phyloP scores from a whole-genome alignment of 1,284 basidiomycete species.

The Microbotryum scabiosae region DNA sequence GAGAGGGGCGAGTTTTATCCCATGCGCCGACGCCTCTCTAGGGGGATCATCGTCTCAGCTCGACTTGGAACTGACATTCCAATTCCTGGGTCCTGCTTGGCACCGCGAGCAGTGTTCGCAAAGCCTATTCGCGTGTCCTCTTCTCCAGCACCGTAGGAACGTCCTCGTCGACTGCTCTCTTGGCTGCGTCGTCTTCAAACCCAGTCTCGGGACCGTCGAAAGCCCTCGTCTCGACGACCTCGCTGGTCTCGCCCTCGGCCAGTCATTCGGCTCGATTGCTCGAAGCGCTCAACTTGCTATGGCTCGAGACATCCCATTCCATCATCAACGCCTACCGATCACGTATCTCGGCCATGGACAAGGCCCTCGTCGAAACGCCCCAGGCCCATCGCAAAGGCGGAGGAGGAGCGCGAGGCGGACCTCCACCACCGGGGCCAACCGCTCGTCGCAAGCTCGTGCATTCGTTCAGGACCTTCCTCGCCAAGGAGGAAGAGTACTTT shows the following conservation, averaged over 20 bases:
- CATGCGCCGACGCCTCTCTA: slow-evolving; percentile 1
- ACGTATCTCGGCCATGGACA: slow-evolving; percentile 58
- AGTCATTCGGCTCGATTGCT: slow-evolving; percentile 2
- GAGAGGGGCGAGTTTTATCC: slow-evolving; percentile 59
- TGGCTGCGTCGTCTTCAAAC: not conserved
- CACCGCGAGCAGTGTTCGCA: slow-evolving; percentile 53
- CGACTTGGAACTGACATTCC: not conserved
- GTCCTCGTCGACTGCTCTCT: too few species aligned
- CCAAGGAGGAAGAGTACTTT: slow-evolving; percentile 82
- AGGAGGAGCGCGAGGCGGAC: slow-evolving; percentile 14
- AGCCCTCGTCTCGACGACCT: not conserved
- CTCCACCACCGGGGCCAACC: slow-evolving; percentile 49
- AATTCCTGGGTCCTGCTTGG: slow-evolving; percentile 17
- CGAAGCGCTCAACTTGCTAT: slow-evolving; percentile 66
- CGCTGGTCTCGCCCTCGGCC: not conserved
- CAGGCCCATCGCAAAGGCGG: slow-evolving; percentile 17
- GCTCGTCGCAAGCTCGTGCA: slow-evolving; percentile 60
- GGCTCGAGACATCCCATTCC: slow-evolving; percentile 84
- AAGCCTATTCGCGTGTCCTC: slow-evolving; percentile 63
- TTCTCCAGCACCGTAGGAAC: slow-evolving; percentile 43
- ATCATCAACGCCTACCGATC: slow-evolving; percentile 78
- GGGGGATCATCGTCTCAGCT: not conserved
- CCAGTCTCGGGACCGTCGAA: not conserved
- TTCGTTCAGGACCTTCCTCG: slow-evolving; percentile 74
- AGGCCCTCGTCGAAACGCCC: slow-evolving; percentile 30